Conservation (phyloP, 805 yeast genomes). For the Teunomyces lycoperdinae region DNA sequence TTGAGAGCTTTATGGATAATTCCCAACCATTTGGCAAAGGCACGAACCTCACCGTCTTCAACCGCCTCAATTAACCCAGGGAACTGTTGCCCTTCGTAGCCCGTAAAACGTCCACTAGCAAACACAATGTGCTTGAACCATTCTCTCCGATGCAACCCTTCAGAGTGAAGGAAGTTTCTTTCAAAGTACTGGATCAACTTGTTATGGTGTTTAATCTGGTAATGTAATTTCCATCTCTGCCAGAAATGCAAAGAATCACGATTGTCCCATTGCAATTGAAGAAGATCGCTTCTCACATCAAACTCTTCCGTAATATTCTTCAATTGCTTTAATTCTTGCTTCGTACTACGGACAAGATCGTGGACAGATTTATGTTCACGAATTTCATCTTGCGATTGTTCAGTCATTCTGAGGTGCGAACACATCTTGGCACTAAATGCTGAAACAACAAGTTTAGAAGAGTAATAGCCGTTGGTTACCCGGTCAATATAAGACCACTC, state of each 20-base stretch:
- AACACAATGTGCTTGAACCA: conserved; percentile 66
- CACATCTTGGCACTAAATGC: conserved; percentile 12
- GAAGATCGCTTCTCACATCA: conserved; percentile 24
- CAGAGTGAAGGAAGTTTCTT: conserved; percentile 46
- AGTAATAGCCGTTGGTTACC: conserved; percentile 20
- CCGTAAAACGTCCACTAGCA: conserved; percentile 56
- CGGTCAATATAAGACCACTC: conserved; percentile 14
- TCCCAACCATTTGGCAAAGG: conserved; percentile 43
- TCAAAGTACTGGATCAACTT: conserved; percentile 46
- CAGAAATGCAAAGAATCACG: conserved; percentile 33
- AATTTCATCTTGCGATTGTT: too few species aligned
- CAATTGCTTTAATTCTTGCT: conserved; percentile 18
- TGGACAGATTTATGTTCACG: conserved; percentile 6
- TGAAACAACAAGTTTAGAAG: conserved; percentile 10
- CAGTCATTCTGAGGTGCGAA: conserved; percentile 5
- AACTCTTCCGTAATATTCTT: conserved; percentile 22
- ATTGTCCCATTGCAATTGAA: conserved; percentile 30
- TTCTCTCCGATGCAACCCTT: conserved; percentile 47
- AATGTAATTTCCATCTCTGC: conserved; percentile 32
- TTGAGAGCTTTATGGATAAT: conserved; percentile 37
- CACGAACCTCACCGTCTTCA: conserved; percentile 43
- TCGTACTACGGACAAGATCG: conserved; percentile 22
- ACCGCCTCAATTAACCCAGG: conserved; percentile 62
- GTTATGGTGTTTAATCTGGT: conserved; percentile 32
- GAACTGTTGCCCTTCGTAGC: conserved; percentile 49